phyloP scores from a whole-genome alignment of 768 basidiomycete species.

The Saitozyma sp. region DNA sequence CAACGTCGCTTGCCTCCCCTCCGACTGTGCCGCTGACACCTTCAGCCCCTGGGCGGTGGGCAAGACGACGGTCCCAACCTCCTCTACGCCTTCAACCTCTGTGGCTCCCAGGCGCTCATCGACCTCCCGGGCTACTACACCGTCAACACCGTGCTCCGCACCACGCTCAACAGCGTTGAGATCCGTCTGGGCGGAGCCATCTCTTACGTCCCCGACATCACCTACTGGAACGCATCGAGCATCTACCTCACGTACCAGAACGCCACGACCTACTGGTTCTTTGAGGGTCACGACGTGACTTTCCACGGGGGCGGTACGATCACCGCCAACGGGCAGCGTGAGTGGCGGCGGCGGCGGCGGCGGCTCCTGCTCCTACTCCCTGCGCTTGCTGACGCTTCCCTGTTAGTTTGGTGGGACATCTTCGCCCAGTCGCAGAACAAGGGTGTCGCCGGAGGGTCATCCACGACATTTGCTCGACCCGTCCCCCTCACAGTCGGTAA shows the following conservation, averaged over 20 bases:
- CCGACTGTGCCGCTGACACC: background rate
- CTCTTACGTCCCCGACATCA: slow-evolving; percentile 52
- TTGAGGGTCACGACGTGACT: slow-evolving; percentile 27
- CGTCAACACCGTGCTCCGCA: slow-evolving; percentile 55
- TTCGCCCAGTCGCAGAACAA: slow-evolving; percentile 49
- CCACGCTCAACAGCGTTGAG: slow-evolving; percentile 53
- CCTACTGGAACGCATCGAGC: slow-evolving; percentile 56
- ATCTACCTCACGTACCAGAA: slow-evolving; percentile 54
- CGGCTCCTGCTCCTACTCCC: background rate
- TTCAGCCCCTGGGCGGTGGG: slow-evolving; percentile 23
- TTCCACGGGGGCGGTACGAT: slow-evolving; percentile 65
- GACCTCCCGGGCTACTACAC: slow-evolving; percentile 33
- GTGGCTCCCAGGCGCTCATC: slow-evolving; percentile 23
- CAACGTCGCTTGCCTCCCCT: background rate
- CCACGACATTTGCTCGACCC: slow-evolving; percentile 58
- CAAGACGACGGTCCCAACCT: slow-evolving; percentile 28
- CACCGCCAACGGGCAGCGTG: slow-evolving; percentile 63
- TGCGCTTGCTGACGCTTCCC: background rate
- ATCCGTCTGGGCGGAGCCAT: slow-evolving; percentile 55
- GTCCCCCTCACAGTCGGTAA: slow-evolving; percentile 63
- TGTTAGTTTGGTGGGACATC: slow-evolving; percentile 51
- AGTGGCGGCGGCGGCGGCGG: slow-evolving; percentile 2
- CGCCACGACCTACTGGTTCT: slow-evolving; percentile 38
- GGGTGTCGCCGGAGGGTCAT: slow-evolving; percentile 57
- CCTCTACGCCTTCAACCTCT: slow-evolving; percentile 27